Evolutionary conservation across 1,284 basidiomycete genomes (phyloP), one percentile per base, ranked within the genome.

Genomic region (Cutaneotrichosporon cyanovorans): DNA sequence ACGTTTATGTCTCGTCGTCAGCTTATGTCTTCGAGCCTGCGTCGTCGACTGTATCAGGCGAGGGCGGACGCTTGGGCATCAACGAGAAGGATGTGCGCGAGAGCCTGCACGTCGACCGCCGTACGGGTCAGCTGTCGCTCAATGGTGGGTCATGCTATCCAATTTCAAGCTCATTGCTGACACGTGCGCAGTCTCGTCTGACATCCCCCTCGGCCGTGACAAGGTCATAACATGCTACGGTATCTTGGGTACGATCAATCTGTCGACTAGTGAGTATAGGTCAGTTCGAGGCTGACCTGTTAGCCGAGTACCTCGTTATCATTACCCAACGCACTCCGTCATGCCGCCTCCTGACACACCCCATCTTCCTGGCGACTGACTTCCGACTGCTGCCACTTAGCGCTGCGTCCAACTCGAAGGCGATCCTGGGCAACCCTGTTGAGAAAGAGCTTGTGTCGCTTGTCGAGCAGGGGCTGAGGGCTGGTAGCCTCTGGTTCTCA

Each of bases 261-360:
- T 96, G 47, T 80, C 87, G n/a, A 76, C 86, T 52, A 86, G 89
- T 92, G 65, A 30, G 42, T 40, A 6, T n/a, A 16, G n/a, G 21
- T 21, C 21, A 20, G 30, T 36, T 22, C 40, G 11, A 23, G 37
- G 28, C 30, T 43, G 35, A 44, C 33, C 18, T 7, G 39, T 14
- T 30, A 93, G 90, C 88, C 63, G 92, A 97, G 72, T 97, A 95
- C 71, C 73, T 98, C 42, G 80, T 98, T 53, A 78, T 96, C 42
- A 79, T 97, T 58, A 95, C 89, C 40, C 83, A 82, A 39, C 81
- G 90, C 47, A 84, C 85, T 57, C 80, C 83, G 32, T 82, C 81
- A 50, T 86, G 86, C 19, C 79, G 82, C 48, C 76, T 97, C 46
- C 80, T 91, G 71, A 82, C 84, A 3, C 80, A 92, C 57, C 83